These are phyloP conservation scores for Acanthamoeba culbertsoni DNA, from an alignment of 208 protist species.

Conservation along the genomic window DNA sequence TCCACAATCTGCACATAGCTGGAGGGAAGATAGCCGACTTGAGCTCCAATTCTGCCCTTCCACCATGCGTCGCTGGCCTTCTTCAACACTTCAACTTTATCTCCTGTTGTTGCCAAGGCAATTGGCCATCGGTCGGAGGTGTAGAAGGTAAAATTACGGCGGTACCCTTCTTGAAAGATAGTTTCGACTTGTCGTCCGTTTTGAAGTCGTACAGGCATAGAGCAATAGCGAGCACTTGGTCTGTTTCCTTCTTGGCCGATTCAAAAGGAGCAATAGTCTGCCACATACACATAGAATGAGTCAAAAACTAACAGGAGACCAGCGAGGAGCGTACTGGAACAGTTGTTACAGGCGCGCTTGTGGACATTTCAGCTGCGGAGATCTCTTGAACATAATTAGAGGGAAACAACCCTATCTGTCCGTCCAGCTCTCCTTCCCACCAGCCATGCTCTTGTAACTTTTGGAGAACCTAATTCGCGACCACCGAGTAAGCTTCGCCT, in stretches of 20 bases:
- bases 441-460: constrained; percentile 15
- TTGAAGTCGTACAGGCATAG: constrained; percentile 33
- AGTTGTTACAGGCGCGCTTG: neutral
- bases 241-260: no score
- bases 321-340: neutral
- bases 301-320: neutral
- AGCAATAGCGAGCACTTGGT: neutral
- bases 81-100: neutral
- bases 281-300: no score
- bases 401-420: neutral
- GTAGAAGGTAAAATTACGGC: neutral
- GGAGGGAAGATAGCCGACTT: constrained; percentile 1
- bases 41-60: neutral
- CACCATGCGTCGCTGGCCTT: constrained; percentile 9
- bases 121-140: neutral
- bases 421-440: constrained; percentile 40
- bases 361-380: neutral
- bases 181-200: neutral
- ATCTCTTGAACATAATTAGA: neutral
- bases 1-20: neutral
- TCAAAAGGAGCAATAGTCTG: no score
- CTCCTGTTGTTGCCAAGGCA: neutral
- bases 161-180: constrained; percentile 20
- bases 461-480: constrained; percentile 39
- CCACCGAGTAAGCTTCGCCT: no score